phyloP scores from a whole-genome alignment of 352 stramenopile species.

The Phytophthora boehmeriae region DNA sequence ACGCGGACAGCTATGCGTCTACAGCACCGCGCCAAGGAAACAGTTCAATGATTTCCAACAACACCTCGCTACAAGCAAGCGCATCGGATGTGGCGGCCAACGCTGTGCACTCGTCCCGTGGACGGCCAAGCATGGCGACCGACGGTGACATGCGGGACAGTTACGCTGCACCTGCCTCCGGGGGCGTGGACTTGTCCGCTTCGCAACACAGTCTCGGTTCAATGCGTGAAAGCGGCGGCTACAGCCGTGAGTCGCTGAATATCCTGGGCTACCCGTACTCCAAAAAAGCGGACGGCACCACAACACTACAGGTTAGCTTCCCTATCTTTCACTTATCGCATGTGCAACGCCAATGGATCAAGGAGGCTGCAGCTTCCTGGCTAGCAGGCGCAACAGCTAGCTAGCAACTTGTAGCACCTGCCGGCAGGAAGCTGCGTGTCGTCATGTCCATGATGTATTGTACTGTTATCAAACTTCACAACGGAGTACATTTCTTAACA shows the following conservation, averaged over 20 bases:
- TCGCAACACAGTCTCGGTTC: constrained; percentile 43
- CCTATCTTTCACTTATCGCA: constrained; percentile 19
- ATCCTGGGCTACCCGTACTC: constrained; percentile 86
- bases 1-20: constrained; percentile 40
- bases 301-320: constrained; percentile 53
- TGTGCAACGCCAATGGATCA: constrained; percentile 7
- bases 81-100: constrained; percentile 12
- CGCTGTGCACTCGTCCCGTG: constrained; percentile 19
- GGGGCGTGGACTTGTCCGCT: constrained; percentile 25
- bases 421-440: constrained; percentile 27
- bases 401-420: constrained; percentile 12
- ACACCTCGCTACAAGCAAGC: constrained; percentile 22
- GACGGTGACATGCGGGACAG: constrained; percentile 28
- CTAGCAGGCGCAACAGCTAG: constrained; percentile 13
- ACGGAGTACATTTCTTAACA: constrained; percentile 43
- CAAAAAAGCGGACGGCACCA: constrained; percentile 68
- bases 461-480: constrained; percentile 37
- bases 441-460: constrained; percentile 11
- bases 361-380: constrained; percentile 34
- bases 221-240: constrained; percentile 60
- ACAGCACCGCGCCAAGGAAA: constrained; percentile 32
- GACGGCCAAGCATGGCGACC: constrained; percentile 16
- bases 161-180: constrained; percentile 19
- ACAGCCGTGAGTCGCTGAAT: constrained; percentile 78
- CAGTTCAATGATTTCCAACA: constrained; percentile 37